Base-by-base conservation (phyloP, 225 moss, liverwort and hornwort genomes). In the Pseudoscleropodium purum region DNA sequence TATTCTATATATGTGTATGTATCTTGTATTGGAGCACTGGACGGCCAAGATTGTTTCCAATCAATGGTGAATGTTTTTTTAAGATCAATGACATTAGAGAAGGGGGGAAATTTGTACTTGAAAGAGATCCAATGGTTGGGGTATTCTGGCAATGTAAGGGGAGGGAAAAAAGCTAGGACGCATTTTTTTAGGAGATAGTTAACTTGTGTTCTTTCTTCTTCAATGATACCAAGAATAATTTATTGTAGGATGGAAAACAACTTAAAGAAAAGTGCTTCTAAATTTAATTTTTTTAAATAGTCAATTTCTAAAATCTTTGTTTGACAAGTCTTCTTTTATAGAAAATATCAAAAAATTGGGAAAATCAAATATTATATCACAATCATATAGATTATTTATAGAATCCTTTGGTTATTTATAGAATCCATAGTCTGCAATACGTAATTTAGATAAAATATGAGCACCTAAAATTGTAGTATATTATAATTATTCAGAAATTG, bases 341-440 rank as follows among this genome's bases (percentile, higher is more conserved):
- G 6, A 21, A n/a, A 68, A n/a, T n/a, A 12, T n/a, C 0, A 68
- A 68, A n/a, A 21, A 17, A 0, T 12, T 66, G 0, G 7, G 1
- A 4, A 21, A 12, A 13, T 68, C 68, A n/a, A n/a, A 68, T 21
- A n/a, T 68, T 23, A 31, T 20, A 37, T 68, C 21, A 21, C 68
- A 37, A 34, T 33, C 9, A n/a, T 69, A 13, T 23, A 68, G 21
- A 68, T 20, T 68, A 11, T 68, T 68, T 68, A 6, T 11, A 37
- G 11, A 68, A 37, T 33, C 5, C 17, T 65, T 18, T 65, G 5
- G 33, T n/a, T n/a, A n/a, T n/a, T n/a, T 5, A 65, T 33, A 0
- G 0, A 33, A 17, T 33, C 18, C 5, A 65, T 65, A 8, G 33
- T 68, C 0, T 68, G 2, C 7, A 20, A 1, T 4, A 12, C 4